phyloP scores from a whole-genome alignment of 78 protist genomes.

The Speleostelium caveatum region DNA sequence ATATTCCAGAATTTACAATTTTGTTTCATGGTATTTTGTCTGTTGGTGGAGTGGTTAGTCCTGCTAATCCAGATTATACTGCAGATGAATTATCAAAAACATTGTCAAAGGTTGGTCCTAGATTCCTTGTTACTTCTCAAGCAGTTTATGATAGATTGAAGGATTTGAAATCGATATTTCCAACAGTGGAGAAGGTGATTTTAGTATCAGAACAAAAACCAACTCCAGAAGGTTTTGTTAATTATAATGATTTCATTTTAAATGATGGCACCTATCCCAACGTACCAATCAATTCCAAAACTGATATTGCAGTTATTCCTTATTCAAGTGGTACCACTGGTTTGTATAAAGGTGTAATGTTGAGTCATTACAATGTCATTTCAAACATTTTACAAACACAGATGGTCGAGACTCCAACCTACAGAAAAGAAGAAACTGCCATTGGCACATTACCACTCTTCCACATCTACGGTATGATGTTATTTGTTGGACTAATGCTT shows the following conservation, averaged over 20 bases:
- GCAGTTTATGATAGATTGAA: slow-evolving; percentile 2
- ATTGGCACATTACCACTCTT: slow-evolving; percentile 88
- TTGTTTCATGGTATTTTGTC: slow-evolving; percentile 45
- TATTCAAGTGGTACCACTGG: slow-evolving; percentile 85
- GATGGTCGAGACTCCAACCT: slow-evolving; percentile 2
- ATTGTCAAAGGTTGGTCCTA: slow-evolving; percentile 38
- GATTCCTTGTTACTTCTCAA: background rate
- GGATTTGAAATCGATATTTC: background rate
- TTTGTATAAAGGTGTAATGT: slow-evolving; percentile 90
- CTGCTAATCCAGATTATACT: slow-evolving; percentile 27
- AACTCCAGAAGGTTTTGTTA: background rate
- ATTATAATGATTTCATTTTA: background rate
- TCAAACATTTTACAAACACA: slow-evolving; percentile 84
- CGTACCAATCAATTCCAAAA: slow-evolving; percentile 3
- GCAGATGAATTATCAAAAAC: slow-evolving; percentile 34
- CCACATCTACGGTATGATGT: slow-evolving; percentile 84
- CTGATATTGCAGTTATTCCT: slow-evolving; percentile 70
- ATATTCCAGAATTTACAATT: slow-evolving; percentile 55
- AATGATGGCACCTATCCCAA: slow-evolving; percentile 35
- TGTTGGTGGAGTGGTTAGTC: slow-evolving; percentile 23
- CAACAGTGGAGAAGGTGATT: slow-evolving; percentile 21
- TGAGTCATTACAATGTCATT: slow-evolving; percentile 90
- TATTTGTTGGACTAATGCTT: slow-evolving; percentile 21
- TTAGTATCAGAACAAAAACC: background rate
- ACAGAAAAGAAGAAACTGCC: slow-evolving; percentile 20